These are phyloP conservation scores for Phycomyces blakesleeanus DNA, from an alignment of 192 early-diverging fungal genomes.

Conservation along the genomic window DNA sequence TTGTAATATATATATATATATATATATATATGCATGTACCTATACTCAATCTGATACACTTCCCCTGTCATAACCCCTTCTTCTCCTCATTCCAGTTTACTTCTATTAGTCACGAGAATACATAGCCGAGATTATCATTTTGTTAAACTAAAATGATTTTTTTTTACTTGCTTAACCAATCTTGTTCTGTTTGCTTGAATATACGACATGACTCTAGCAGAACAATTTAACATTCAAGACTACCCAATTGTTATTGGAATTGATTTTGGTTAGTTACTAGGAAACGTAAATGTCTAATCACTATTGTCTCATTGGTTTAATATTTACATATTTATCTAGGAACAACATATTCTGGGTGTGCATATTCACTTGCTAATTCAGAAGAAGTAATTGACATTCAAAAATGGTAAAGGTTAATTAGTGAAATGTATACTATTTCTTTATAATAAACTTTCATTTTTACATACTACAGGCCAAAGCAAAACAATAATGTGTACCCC, in stretches of 20 bases:
- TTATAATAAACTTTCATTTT: background rate
- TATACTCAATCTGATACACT: too few species aligned
- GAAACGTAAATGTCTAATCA: background rate
- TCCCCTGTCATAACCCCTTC: too few species aligned
- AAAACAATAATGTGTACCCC: slow-evolving; percentile 43
- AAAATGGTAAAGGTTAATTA: slow-evolving; percentile 30
- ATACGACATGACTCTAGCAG: background rate
- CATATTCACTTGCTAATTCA: slow-evolving; percentile 46
- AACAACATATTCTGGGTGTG: slow-evolving; percentile 49
- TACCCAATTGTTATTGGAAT: slow-evolving; percentile 37
- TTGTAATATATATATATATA: too few species aligned
- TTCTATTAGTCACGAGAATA: too few species aligned
- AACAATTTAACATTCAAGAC: slow-evolving; percentile 24
- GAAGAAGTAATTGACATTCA: slow-evolving; percentile 46
- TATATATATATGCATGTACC: too few species aligned
- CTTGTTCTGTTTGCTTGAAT: too few species aligned
- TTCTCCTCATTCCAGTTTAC: too few species aligned
- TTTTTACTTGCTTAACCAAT: too few species aligned
- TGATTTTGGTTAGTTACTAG: slow-evolving; percentile 27
- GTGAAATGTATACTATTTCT: too few species aligned
- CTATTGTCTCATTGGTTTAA: too few species aligned
- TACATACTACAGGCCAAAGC: slow-evolving; percentile 45
- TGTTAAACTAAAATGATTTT: too few species aligned
- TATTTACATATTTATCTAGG: slow-evolving; percentile 37
- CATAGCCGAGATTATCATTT: too few species aligned